Conservation (phyloP, 2,329 filamentous ascomycete species). For the Colletotrichum tamarilloi region DNA sequence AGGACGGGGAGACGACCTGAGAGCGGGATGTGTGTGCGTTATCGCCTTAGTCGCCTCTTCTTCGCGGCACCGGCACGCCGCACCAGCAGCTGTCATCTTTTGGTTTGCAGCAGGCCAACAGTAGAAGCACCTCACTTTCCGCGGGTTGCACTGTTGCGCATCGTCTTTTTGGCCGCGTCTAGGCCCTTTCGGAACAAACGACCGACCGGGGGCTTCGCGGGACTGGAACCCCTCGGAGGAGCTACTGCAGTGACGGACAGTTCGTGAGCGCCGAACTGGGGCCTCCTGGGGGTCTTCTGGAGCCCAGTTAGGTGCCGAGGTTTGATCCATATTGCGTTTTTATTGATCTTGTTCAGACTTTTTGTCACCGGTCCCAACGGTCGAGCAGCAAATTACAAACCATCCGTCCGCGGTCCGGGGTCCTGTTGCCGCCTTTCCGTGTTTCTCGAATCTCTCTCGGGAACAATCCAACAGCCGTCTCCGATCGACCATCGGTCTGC, state of each 20-base stretch:
- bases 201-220: constrained; percentile 11
- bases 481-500: background rate
- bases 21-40: background rate
- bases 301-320: background rate
- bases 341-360: background rate
- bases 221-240: constrained; percentile 7
- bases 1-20: background rate
- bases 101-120: background rate
- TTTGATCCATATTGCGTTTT: constrained; percentile 2
- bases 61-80: constrained; percentile 1
- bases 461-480: background rate
- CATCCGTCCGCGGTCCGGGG: background rate
- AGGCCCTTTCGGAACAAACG: constrained; percentile 16
- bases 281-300: background rate
- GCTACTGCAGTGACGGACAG: constrained; percentile 2
- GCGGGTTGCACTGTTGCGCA: background rate
- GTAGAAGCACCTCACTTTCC: background rate
- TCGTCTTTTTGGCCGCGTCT: constrained; percentile 1
- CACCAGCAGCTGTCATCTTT: background rate
- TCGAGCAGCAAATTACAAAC: background rate
- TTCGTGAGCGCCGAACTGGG: background rate
- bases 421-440: background rate
- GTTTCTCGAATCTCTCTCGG: background rate
- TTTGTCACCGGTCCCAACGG: background rate
- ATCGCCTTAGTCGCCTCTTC: background rate